phyloP scores from a whole-genome alignment of 2,329 filamentous ascomycete genomes.

The Cytospora schulzeri region DNA sequence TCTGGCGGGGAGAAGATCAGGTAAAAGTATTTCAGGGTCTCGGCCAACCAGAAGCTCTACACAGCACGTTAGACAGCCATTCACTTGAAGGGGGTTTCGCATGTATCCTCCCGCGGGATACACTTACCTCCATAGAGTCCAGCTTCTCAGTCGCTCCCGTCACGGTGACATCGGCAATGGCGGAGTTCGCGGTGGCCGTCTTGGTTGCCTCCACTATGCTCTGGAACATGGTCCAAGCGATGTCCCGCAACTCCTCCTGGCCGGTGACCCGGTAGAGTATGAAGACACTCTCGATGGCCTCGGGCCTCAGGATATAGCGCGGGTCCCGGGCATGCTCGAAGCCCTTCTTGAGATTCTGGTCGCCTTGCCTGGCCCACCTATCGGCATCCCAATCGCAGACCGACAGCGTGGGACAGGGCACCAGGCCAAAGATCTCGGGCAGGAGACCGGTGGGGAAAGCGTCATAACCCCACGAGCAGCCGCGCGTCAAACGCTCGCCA shows the following conservation, averaged over 20 bases:
- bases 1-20: conserved; percentile 59
- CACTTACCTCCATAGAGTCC: conserved; percentile 41
- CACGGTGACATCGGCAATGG: conserved; percentile 41
- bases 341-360: conserved; percentile 34
- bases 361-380: conserved; percentile 36
- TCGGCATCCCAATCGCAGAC: conserved; percentile 41
- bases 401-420: conserved; percentile 44
- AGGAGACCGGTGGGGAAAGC: conserved; percentile 58
- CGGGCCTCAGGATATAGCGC: conserved; percentile 62
- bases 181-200: conserved; percentile 30
- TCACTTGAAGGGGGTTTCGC: neutral
- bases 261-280: conserved; percentile 81
- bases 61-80: conserved; percentile 1
- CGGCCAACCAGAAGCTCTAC: conserved; percentile 64
- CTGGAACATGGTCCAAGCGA: conserved; percentile 80
- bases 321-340: conserved; percentile 35
- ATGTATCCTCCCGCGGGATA: neutral
- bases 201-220: conserved; percentile 65
- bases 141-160: conserved; percentile 40
- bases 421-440: conserved; percentile 56
- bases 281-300: conserved; percentile 74
- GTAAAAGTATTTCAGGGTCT: conserved; percentile 67
- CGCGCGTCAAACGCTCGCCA: conserved; percentile 51
- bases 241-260: conserved; percentile 69
- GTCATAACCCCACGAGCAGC: conserved; percentile 62